Conservation (phyloP, 2,329 filamentous ascomycete genomes). For the Falciphora oryzae region DNA sequence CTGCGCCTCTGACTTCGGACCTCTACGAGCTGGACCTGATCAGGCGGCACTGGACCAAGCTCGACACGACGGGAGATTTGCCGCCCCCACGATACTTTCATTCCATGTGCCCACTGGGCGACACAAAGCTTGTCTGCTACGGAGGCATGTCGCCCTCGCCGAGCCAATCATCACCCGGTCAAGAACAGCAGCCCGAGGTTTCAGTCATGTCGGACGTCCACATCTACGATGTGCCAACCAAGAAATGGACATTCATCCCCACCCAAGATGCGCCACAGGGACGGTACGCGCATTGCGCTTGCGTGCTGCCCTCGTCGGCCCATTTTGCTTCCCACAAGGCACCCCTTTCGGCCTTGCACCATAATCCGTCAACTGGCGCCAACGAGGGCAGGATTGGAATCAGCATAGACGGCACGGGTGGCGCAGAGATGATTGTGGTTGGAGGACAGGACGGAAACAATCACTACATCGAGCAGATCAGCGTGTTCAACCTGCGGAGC, state of each 20-base stretch:
- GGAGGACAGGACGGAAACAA: constrained; percentile 97
- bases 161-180: constrained; percentile 38
- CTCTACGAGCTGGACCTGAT: constrained; percentile 92
- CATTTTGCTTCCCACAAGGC: constrained; percentile 80
- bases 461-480: constrained; percentile 98
- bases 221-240: constrained; percentile 81
- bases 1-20: constrained; percentile 76
- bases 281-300: constrained; percentile 93
- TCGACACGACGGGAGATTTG: constrained; percentile 77
- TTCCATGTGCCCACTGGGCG: constrained; percentile 87
- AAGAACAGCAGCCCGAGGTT: constrained; percentile 74
- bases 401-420: constrained; percentile 82
- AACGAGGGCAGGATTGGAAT: constrained; percentile 87
- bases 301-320: constrained; percentile 82
- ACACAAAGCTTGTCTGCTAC: constrained; percentile 96
- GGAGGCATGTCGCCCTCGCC: constrained; percentile 89
- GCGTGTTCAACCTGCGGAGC: constrained; percentile 92
- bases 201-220: constrained; percentile 98
- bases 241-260: constrained; percentile 78
- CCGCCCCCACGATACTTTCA: constrained; percentile 95
- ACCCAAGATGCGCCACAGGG: constrained; percentile 82
- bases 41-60: constrained; percentile 84
- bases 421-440: constrained; percentile 95
- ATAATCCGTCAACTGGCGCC: constrained; percentile 74
- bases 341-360: constrained; percentile 78